Base-by-base conservation (phyloP, 2,329 filamentous ascomycete genomes). In the Penicillium griseofulvum region DNA sequence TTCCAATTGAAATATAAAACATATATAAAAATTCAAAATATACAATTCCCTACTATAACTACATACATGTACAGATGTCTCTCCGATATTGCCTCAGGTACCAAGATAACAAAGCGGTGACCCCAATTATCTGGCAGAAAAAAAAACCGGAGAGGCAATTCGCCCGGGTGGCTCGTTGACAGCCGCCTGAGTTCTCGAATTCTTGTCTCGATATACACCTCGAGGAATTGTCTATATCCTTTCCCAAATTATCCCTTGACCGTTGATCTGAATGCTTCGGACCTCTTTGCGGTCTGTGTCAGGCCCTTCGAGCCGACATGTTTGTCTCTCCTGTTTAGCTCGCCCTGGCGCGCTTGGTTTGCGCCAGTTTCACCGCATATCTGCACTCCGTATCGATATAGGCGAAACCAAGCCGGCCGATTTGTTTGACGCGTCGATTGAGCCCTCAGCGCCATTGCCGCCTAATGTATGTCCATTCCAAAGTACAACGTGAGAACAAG, bases 301-400 rank as follows among this genome's bases (percentile, higher is more conserved):
- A 69, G 68, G 68, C 63, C 69, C 71, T 57, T 37, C 65, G 26
- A 65, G 69, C 59, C 61, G 64, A 42, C 66, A 74, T 71, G 65
- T 73, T 56, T 75, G 71, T 59, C 54, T 67, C 36, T 70, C 69
- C 50, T 74, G 71, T 61, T 52, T 70, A 59, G 60, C 64, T n/a
- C 63, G 56, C 54, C 48, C 28, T 6, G 57, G 55, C 54, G 61
- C 60, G 60, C 65, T 53, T 52, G 63, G 58, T 41, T 46, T 60
- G 46, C 66, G 66, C 52, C 64, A 62, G 56, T 69, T 70, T 36
- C 66, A 68, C 52, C 61, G 50, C 45, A 61, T 65, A 24, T 42
- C 64, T 52, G 41, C 53, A 17, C 54, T 53, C 48, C 65, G 60
- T 37, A 42, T 43, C 34, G 39, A 62, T 38, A 42, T 57, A 19